Evolutionary conservation across 2,329 filamentous ascomycete genomes (phyloP).

Genomic region (Mycocentrospora acerina): DNA sequence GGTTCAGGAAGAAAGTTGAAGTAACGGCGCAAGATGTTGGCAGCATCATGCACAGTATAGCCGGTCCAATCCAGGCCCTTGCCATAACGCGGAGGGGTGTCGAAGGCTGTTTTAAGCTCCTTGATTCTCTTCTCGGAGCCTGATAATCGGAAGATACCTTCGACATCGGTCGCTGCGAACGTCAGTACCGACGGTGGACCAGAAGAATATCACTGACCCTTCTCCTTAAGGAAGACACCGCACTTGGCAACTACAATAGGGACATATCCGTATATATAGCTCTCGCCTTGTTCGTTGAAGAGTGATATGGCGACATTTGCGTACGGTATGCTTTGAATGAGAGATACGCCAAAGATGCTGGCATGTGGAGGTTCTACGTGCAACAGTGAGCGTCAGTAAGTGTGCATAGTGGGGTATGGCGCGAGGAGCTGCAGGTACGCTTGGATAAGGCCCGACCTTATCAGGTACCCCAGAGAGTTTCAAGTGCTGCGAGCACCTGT

Average conservation of each 20-base stretch:
- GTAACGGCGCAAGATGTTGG: conserved; percentile 92
- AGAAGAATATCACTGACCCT: conserved; percentile 62
- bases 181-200: conserved; percentile 19
- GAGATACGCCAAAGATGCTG: conserved; percentile 91
- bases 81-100: conserved; percentile 84
- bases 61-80: conserved; percentile 97
- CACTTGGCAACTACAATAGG: conserved; percentile 98
- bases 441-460: conserved; percentile 18
- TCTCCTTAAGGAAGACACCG: conserved; percentile 95
- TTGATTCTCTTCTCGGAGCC: conserved; percentile 98
- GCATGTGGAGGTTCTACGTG: conserved; percentile 52
- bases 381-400: conserved; percentile 21
- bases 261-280: conserved; percentile 98
- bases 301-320: conserved; percentile 98
- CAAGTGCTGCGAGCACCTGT: conserved; percentile 7
- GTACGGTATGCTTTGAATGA: conserved; percentile 93
- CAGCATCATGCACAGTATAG: conserved; percentile 97
- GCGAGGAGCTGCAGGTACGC: conserved; percentile 19
- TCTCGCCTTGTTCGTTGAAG: conserved; percentile 86
- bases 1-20: conserved; percentile 95
- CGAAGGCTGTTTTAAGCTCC: conserved; percentile 86
- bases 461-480: conserved; percentile 4
- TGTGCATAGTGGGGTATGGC: conserved; percentile 14
- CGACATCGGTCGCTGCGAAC: conserved; percentile 77
- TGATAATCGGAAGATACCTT: conserved; percentile 94